Conservation (phyloP, 129 eudicot species). For the Heracleum sosnowskyi region DNA sequence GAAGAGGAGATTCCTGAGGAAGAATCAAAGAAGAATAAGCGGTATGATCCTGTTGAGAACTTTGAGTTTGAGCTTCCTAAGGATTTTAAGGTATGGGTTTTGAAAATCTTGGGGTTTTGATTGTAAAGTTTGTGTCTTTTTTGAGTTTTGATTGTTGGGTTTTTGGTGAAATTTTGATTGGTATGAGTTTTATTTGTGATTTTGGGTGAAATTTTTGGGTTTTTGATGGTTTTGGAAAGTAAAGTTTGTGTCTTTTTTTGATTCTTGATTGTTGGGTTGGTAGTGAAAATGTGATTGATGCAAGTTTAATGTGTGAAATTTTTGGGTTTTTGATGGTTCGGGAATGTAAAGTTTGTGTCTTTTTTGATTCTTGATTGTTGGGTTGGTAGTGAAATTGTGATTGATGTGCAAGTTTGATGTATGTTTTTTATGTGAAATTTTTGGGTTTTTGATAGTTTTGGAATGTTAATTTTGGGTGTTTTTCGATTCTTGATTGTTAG, state of each 20-base stretch:
- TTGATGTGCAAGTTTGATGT: neutral
- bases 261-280: neutral
- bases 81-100: slow-evolving; percentile 34
- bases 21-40: slow-evolving; percentile 60
- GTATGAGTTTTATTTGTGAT: too few relatives aligned
- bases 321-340: neutral
- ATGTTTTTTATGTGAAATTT: neutral
- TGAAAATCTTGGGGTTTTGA: neutral
- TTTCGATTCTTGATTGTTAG: neutral
- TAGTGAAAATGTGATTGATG: neutral
- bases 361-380: neutral
- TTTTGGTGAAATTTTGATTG: neutral
- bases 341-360: neutral
- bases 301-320: too few relatives aligned
- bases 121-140: neutral
- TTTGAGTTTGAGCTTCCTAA: slow-evolving; percentile 58
- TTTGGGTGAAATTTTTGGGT: too few relatives aligned
- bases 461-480: neutral
- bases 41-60: slow-evolving; percentile 76
- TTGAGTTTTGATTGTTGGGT: neutral
- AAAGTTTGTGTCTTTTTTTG: neutral
- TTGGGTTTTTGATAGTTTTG: neutral
- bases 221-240: neutral
- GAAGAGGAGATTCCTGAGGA: slow-evolving; percentile 70
- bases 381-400: neutral